Base-by-base conservation (phyloP, 2,329 filamentous ascomycete genomes). In the Monilinia vaccinii-corymbosi region DNA sequence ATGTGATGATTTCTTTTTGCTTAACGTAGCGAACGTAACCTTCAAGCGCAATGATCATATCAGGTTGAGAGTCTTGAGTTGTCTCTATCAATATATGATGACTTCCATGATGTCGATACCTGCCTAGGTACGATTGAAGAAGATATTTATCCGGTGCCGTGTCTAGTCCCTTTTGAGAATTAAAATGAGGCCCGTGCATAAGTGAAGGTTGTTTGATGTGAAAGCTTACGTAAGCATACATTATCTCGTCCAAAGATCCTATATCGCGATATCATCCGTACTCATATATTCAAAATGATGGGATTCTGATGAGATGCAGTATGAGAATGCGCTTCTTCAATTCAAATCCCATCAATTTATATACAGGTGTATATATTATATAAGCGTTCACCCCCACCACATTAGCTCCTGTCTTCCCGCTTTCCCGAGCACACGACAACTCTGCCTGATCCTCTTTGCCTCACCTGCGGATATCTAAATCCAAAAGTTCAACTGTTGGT, bases 351-450 rank as follows among this genome's bases (percentile, higher is more conserved):
- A 28, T 6, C 25, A 28, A 28, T 6, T 6, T 6, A 28, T 6
- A 28, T 28, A 28, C 6, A 28, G 3, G 25, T 28, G 25, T 28
- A 28, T 28, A 28, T 28, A 28, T 6, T 18, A n/a, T 9, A n/a
- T 21, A n/a, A 4, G 21, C 14, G 10, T 44, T 32, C 51, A 53
- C 38, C 38, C 51, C 51, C 40, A 40, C 38, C 28, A 53, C 6
- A n/a, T 18, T 44, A 53, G 11, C 50, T 34, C 31, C n/a, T 2
- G 31, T n/a, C 31, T 32, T 53, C 38, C 36, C 50, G 51, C 51
- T 25, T 53, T 44, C 38, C 51, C 38, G 38, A 53, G 25, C 51
- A 53, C 51, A 53, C 51, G 51, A 53, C 51, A 53, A 44, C 23
- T 34, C 51, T 53, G 51, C 51, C 51, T 44, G 32, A 38, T 32